Base-by-base conservation (phyloP, 1,284 basidiomycete species). In the Malassezia restricta region DNA sequence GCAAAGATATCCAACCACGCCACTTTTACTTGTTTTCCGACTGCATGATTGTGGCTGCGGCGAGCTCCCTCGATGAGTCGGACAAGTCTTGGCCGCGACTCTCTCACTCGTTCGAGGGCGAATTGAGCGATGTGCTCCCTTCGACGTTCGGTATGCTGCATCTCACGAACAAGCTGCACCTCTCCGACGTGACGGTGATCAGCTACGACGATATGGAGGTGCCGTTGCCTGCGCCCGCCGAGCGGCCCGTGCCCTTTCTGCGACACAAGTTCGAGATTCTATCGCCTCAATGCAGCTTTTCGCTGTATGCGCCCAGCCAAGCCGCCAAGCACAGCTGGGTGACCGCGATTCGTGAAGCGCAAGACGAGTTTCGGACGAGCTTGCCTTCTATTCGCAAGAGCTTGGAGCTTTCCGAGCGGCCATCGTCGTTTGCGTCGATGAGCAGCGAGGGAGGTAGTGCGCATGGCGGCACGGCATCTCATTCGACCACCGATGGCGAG, bases 1-100 rank as follows among this genome's bases (percentile, higher is more conserved):
- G 70, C 47, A 61, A 63, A 51, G 61, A 69, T 54, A 60, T 73
- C 35, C 70, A 71, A 51, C 65, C 63, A 27, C 62, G 68, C 33
- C 62, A 65, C 33, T 66, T 71, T 40, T 69, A 68, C 56, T 63
- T 73, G 20, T 73, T 73, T 46, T 65, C 65, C 43, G 70, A 73
- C 51, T 71, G 66, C 40, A 44, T 73, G 40, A 53, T 73, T 9
- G 66, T 71, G 17, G 66, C 68, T 55, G 57, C 50, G 32, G 62
- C 20, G 12, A 43, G 24, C 41, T 15, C 31, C 6, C 2, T 76
- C 84, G 51, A 84, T 82, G 44, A 47, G 35, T 24, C 82, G 66
- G 83, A 82, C 28, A 81, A 85, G 73, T 85, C 83, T n/a, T 61
- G 52, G 58, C 54, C 40, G 42, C 54, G 6, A 52, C 57, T 8